A percentile compares a stretch with the other conserved stretches of the same genome.
Conservation (phyloP, 1,284 basidiomycete genomes). For the Fomitopsis schrenkii region DNA sequence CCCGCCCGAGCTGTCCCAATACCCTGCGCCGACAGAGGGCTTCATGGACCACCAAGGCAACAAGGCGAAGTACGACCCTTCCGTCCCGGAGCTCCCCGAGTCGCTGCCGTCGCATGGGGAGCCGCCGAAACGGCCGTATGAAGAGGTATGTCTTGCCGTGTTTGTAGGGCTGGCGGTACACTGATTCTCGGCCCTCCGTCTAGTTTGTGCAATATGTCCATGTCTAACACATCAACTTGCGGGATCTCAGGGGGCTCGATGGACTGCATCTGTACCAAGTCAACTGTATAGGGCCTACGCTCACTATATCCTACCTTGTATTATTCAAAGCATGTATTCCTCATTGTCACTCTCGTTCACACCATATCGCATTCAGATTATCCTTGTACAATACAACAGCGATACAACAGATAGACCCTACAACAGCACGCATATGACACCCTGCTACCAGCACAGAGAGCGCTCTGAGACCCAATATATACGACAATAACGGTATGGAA, state of each 20-base stretch:
- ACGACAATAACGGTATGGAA: not conserved
- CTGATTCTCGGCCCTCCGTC: not conserved
- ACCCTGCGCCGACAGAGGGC: conserved; percentile 48
- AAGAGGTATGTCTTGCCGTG: conserved; percentile 37
- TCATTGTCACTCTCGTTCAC: not conserved
- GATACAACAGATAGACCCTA: not conserved
- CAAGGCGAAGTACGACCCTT: conserved; percentile 34
- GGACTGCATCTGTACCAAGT: not conserved
- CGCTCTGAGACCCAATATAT: not conserved
- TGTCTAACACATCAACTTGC: conserved; percentile 2
- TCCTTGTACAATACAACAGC: not conserved
- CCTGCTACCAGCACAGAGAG: not conserved
- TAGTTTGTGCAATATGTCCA: conserved; percentile 18
- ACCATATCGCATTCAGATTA: not conserved
- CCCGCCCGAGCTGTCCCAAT: conserved; percentile 53
- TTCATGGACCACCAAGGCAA: conserved; percentile 48
- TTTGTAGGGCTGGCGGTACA: not conserved
- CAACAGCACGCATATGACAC: not conserved
- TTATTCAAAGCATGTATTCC: not conserved
- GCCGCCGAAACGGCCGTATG: conserved; percentile 51
- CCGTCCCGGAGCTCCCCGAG: conserved; percentile 51
- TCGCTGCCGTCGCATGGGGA: conserved; percentile 52
- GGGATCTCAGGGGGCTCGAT: not conserved
- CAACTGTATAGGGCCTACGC: not conserved
- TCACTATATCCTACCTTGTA: not conserved